Evolutionary conservation across 768 basidiomycete genomes (phyloP).

Genomic region (Calocybe gangraenosa): DNA sequence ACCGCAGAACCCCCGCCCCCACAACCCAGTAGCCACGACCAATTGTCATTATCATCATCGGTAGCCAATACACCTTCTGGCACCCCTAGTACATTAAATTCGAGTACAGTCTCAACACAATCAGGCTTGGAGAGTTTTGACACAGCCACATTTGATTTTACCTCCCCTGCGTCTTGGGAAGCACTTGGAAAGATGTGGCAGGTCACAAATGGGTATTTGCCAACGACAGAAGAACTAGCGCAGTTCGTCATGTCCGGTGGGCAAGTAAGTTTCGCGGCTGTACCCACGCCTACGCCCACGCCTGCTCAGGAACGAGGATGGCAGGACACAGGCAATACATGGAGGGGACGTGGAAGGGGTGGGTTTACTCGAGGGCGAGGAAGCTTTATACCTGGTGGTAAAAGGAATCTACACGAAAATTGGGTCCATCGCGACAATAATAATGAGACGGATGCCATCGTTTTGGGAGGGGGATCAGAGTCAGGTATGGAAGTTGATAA

Average conservation of each 20-base stretch:
- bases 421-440: conserved; percentile 28
- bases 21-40: conserved; percentile 42
- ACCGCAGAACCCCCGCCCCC: conserved; percentile 40
- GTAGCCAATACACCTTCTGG: conserved; percentile 58
- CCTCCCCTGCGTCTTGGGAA: conserved; percentile 74
- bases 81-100: conserved; percentile 38
- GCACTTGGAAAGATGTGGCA: conserved; percentile 76
- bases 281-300: no score
- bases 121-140: conserved; percentile 67
- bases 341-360: conserved; percentile 33
- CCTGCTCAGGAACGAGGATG: conserved; percentile 18
- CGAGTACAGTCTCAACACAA: conserved; percentile 30
- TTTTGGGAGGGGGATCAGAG: conserved; percentile 45
- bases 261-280: conserved; percentile 19
- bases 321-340: conserved; percentile 18
- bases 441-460: conserved; percentile 52
- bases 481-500: conserved; percentile 12
- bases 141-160: conserved; percentile 68
- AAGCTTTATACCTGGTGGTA: conserved; percentile 41
- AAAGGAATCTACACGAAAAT: conserved; percentile 37
- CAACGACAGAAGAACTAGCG: conserved; percentile 75
- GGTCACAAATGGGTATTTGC: conserved; percentile 60
- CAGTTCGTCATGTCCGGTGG: conserved; percentile 55
- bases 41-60: conserved; percentile 38
- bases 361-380: conserved; percentile 35